These are phyloP conservation scores for Chrysopogon serrulatus DNA, from an alignment of 176 grass and related monocot genomes.

Conservation along the genomic window DNA sequence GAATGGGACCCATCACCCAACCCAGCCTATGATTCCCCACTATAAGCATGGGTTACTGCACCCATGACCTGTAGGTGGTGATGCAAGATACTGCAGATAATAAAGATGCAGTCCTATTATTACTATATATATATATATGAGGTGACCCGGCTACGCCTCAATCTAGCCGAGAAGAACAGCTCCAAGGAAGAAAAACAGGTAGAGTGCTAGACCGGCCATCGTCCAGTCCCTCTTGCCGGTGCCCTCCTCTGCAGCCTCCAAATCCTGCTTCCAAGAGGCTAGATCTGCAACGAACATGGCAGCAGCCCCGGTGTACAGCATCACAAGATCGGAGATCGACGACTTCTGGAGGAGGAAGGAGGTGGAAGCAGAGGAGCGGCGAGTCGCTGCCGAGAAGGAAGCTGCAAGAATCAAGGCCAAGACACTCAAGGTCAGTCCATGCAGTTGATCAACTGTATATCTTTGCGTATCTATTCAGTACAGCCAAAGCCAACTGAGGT, in stretches of 20 bases:
- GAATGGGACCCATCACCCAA: slow-evolving; percentile 13
- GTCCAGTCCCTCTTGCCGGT: neutral
- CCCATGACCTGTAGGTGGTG: neutral
- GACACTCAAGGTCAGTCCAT: slow-evolving; percentile 52
- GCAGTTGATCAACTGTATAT: neutral
- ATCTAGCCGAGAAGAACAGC: neutral
- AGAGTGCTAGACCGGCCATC: neutral
- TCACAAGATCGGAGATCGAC: slow-evolving; percentile 70
- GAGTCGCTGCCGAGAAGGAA: slow-evolving; percentile 65
- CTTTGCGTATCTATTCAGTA: neutral
- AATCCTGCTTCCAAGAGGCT: neutral
- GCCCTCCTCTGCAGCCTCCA: neutral
- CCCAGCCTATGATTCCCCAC: slow-evolving; percentile 21
- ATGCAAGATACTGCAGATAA: slow-evolving; percentile 7
- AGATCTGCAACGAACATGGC: slow-evolving; percentile 17
- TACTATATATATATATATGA: slow-evolving; percentile 16
- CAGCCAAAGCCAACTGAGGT: neutral
- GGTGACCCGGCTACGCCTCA: slow-evolving; percentile 12
- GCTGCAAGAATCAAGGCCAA: slow-evolving; percentile 67
- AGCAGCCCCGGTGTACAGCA: slow-evolving; percentile 36
- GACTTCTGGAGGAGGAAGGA: slow-evolving; percentile 74
- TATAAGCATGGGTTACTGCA: neutral
- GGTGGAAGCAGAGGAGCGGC: slow-evolving; percentile 59
- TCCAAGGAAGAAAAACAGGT: neutral
- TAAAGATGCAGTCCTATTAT: neutral